Conservation (phyloP, 2,329 filamentous ascomycete genomes). For the Ophiostoma sp. region DNA sequence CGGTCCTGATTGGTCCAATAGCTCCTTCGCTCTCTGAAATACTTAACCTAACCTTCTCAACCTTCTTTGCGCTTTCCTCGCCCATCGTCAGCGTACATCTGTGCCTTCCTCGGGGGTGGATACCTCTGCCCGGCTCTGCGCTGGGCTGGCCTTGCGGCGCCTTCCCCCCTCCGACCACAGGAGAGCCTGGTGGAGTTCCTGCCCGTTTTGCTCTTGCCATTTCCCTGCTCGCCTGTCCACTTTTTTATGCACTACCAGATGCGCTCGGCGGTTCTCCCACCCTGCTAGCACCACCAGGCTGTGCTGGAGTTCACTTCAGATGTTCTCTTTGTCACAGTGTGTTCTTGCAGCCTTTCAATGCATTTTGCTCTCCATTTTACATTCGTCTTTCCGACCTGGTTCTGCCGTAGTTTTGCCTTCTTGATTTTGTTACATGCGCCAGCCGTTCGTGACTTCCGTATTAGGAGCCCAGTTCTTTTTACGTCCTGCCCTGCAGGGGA, state of each 20-base stretch:
- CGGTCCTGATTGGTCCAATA: not conserved
- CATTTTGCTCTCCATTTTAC: not conserved
- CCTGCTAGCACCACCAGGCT: not conserved
- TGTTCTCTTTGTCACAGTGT: not conserved
- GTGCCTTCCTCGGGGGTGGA: not conserved
- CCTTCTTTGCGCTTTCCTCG: not conserved
- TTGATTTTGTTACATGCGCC: not conserved
- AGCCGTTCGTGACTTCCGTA: conserved; percentile 1
- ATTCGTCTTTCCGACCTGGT: not conserved
- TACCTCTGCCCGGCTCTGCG: not conserved
- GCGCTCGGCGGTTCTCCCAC: conserved; percentile 8
- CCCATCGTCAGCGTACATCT: not conserved
- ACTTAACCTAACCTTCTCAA: not conserved
- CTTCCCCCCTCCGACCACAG: not conserved
- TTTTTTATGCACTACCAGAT: not conserved
- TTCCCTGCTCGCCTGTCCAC: not conserved
- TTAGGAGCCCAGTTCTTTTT: not conserved
- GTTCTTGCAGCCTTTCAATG: not conserved
- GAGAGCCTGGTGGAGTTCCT: not conserved
- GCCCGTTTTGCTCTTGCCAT: conserved; percentile 2
- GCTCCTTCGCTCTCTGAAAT: not conserved
- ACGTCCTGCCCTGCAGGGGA: not conserved
- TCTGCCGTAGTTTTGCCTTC: not conserved
- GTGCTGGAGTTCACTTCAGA: not conserved
- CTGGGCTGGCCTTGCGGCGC: not conserved